These are phyloP conservation scores for Kalanchoe fedtschenkoi DNA, from an alignment of 164 flowering plant species.

Conservation along the genomic window DNA sequence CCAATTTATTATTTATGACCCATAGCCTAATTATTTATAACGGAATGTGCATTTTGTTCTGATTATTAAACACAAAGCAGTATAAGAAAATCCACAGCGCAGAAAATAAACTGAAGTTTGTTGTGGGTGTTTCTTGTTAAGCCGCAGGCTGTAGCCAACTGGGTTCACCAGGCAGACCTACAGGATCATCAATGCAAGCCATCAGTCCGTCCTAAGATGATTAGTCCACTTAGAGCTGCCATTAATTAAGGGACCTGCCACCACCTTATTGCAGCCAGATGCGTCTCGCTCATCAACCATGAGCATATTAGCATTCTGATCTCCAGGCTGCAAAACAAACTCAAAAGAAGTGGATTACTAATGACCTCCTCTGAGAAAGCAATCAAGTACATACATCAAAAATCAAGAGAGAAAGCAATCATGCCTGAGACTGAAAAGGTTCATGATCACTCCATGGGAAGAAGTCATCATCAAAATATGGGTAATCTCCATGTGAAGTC, in stretches of 20 bases:
- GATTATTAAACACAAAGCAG: too few species aligned
- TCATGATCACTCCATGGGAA: slow-evolving; percentile 1
- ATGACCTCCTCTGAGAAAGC: background rate
- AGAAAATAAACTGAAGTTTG: too few species aligned
- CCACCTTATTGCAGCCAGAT: background rate
- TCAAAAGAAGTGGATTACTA: background rate
- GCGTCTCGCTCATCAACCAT: background rate
- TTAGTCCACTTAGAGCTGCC: background rate
- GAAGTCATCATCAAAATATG: background rate
- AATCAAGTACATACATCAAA: background rate
- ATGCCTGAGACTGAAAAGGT: background rate
- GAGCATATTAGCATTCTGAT: background rate
- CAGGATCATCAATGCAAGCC: background rate
- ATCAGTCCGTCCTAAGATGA: background rate
- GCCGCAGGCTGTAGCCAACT: too few species aligned
- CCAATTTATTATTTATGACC: too few species aligned
- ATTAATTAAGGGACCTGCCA: background rate
- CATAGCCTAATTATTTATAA: too few species aligned
- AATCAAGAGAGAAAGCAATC: background rate
- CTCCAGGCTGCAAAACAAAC: background rate
- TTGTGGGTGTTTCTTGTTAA: too few species aligned
- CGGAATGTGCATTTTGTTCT: too few species aligned
- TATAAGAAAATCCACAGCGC: too few species aligned
- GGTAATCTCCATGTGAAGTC: background rate
- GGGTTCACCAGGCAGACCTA: too few species aligned